Percentiles rank a stretch among this genome's conserved stretches.
phyloP scores from a whole-genome alignment of 2,329 filamentous ascomycete species.

The Juglanconis oblonga region DNA sequence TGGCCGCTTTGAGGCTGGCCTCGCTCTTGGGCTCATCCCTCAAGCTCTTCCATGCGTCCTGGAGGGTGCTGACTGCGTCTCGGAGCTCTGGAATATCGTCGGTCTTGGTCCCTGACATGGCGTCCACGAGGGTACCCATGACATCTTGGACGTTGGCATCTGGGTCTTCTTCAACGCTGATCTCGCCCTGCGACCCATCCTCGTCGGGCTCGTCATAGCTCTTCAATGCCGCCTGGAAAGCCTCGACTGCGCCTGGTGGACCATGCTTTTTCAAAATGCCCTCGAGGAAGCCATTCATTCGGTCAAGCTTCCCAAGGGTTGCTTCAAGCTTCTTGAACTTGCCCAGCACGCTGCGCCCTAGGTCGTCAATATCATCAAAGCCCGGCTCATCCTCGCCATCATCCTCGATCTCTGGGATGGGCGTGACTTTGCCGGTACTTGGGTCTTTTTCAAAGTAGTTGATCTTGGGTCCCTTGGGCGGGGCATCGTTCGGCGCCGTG shows the following conservation, averaged over 20 bases:
- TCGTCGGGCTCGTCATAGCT: constrained; percentile 1
- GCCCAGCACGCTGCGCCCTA: constrained; percentile 59
- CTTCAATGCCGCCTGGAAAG: constrained; percentile 10
- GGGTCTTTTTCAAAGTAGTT: constrained; percentile 17
- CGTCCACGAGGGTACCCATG: neutral
- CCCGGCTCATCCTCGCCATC: constrained; percentile 71
- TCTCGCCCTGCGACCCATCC: neutral
- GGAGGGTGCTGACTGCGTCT: neutral
- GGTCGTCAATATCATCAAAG: constrained; percentile 74
- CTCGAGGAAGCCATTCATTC: constrained; percentile 5
- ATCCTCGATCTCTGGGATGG: constrained; percentile 8
- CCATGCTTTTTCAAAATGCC: constrained; percentile 13
- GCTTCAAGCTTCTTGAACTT: constrained; percentile 3
- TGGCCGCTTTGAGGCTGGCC: neutral
- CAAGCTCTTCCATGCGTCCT: neutral
- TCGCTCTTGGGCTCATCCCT: neutral
- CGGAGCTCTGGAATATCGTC: neutral
- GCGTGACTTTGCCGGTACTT: constrained; percentile 6
- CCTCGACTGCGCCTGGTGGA: constrained; percentile 13
- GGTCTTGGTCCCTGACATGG: neutral
- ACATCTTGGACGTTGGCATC: neutral
- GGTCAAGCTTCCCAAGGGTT: constrained; percentile 5
- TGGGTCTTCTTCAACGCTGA: neutral
- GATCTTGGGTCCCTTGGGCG: neutral
- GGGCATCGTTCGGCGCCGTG: neutral